Base-by-base conservation (phyloP, 345 rosid genomes). In the Populus simonii region DNA sequence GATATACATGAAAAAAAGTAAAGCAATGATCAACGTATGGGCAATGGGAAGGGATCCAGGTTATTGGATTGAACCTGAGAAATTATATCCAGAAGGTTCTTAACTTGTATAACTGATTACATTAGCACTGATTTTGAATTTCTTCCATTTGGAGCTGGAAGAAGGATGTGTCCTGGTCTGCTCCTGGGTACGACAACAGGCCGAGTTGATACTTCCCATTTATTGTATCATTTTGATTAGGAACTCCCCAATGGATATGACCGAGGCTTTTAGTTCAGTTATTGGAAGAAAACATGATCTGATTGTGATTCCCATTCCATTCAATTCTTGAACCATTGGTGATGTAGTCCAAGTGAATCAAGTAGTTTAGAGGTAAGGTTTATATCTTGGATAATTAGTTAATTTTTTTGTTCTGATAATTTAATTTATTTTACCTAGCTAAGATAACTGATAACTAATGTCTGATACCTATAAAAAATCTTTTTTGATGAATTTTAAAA, bases 161-260 rank as follows among this genome's bases (percentile, higher is more conserved):
- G 74, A 66, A 84, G 84, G 49, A 84, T 81, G 13, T 84, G 84
- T 51, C 80, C 80, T 0, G 82, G 86, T 1, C 49, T 81, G 16
- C 20, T 16, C 0, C 73, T 78, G 27, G 83, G 78, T 12, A 59
- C 55, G 17, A 55, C 79, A 1, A 74, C 62, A 17, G 5, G 11
- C 70, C 1, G 84, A 84, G 80, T 62, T 80, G 23, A 59, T 20
- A 1, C 76, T 76, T 2, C 83, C 2, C 38, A 39, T 23, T 22
- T 80, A 1, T 62, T 84, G 8, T 84, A 71, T 38, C 78, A 78
- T 72, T 84, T 84, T 72, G 86, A 84, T 15, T 80, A 84, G 84
- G 35, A 75, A 65, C 80, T 75, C 18, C 63, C 82, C 5, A 41
- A 18, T 51, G 76, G 78, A 84, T 66, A 81, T 81, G 82, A 18